Evolutionary conservation across 306 rosid genomes (phyloP).

Genomic region (Senna tora): DNA sequence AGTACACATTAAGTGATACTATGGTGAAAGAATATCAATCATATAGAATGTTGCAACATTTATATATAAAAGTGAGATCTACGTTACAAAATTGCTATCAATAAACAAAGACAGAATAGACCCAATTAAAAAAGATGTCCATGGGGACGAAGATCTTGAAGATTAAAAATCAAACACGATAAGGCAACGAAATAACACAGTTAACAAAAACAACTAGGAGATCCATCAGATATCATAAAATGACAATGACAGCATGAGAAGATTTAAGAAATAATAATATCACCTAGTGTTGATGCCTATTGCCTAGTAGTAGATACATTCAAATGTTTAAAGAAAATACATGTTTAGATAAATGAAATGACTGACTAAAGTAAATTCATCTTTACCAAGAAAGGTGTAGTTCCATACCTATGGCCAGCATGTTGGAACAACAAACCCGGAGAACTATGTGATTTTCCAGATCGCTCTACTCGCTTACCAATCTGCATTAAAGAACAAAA

Average conservation of each 20-base stretch:
- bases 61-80: conserved; percentile 12
- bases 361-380: background rate
- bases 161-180: conserved; percentile 6
- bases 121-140: background rate
- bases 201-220: background rate
- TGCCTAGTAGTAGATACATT: background rate
- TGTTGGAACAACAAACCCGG: conserved; percentile 96
- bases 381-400: background rate
- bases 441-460: conserved; percentile 61
- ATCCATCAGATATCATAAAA: conserved; percentile 13
- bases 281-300: background rate
- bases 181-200: conserved; percentile 8
- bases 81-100: conserved; percentile 17
- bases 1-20: background rate
- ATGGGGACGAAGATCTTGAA: conserved; percentile 4
- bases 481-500: conserved; percentile 53
- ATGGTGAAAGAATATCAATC: background rate
- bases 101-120: background rate
- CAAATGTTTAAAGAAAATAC: conserved; percentile 19
- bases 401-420: conserved; percentile 94
- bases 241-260: conserved; percentile 6
- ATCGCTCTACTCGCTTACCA: conserved; percentile 76
- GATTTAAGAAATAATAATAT: conserved; percentile 4
- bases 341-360: background rate
- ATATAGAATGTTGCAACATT: background rate